Conservation (phyloP, 177 flowering plant genomes). For the Vitis hybrid region DNA sequence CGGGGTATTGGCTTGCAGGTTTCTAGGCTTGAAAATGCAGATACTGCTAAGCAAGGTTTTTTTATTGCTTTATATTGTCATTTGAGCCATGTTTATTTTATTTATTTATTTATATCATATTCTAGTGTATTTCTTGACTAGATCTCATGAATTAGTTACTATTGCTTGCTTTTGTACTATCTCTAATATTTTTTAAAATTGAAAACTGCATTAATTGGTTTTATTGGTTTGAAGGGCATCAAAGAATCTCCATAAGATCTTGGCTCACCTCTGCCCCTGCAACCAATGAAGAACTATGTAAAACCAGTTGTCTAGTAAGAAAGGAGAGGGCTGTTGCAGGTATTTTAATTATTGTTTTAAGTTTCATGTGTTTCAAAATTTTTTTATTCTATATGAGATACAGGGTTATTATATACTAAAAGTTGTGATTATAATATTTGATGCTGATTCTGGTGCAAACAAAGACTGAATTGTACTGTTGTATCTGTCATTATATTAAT, state of each 20-base stretch:
- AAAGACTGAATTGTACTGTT: background rate
- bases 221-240: conserved; percentile 37
- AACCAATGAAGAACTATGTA: conserved; percentile 18
- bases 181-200: background rate
- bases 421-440: background rate
- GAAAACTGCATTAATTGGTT: background rate
- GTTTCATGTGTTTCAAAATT: background rate
- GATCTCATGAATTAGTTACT: background rate
- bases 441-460: background rate
- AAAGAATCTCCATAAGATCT: conserved; percentile 49
- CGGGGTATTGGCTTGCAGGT: conserved; percentile 92
- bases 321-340: conserved; percentile 19
- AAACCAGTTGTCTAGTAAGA: conserved; percentile 5
- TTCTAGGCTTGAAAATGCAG: conserved; percentile 75
- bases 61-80: background rate
- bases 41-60: conserved; percentile 53
- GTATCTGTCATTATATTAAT: background rate
- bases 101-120: too few species aligned
- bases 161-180: background rate
- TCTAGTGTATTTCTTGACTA: background rate
- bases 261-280: conserved; percentile 64
- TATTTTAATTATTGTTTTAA: conserved; percentile 6
- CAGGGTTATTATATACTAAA: background rate
- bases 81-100: too few species aligned
- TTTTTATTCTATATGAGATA: background rate